Percentiles rank a stretch among this genome's conserved stretches.
Conservation (phyloP, 805 yeast species). For the Pichia manshurica region DNA sequence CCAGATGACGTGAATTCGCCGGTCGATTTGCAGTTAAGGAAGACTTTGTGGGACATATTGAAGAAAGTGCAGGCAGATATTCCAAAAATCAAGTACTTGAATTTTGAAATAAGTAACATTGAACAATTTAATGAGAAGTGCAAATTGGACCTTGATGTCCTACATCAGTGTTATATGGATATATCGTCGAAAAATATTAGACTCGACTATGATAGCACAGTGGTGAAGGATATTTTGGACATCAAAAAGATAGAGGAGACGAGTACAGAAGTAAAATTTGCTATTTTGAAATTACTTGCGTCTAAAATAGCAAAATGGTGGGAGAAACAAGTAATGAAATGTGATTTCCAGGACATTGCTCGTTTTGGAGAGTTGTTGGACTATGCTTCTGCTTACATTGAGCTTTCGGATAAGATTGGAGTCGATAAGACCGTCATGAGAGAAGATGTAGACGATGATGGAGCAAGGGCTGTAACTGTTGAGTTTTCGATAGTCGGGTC, state of each 20-base stretch:
- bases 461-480: not conserved
- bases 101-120: slow-evolving; percentile 16
- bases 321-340: slow-evolving; percentile 21
- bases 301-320: slow-evolving; percentile 23
- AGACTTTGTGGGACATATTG: slow-evolving; percentile 17
- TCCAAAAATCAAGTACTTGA: slow-evolving; percentile 14
- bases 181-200: not conserved
- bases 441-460: not conserved
- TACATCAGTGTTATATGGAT: slow-evolving; percentile 8
- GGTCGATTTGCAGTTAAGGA: slow-evolving; percentile 16
- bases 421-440: not conserved
- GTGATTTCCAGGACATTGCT: slow-evolving; percentile 36
- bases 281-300: slow-evolving; percentile 14
- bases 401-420: slow-evolving; percentile 9
- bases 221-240: slow-evolving; percentile 2
- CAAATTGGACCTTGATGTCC: not conserved
- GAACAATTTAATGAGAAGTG: slow-evolving; percentile 2
- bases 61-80: slow-evolving; percentile 8
- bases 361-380: slow-evolving; percentile 26
- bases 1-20: not conserved
- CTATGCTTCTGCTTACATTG: not conserved
- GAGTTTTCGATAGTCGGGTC: slow-evolving; percentile 6
- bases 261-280: slow-evolving; percentile 5
- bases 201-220: not conserved
- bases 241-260: not conserved